Conservation (phyloP, 441 rosid genomes). For the Brassica balearica region DNA sequence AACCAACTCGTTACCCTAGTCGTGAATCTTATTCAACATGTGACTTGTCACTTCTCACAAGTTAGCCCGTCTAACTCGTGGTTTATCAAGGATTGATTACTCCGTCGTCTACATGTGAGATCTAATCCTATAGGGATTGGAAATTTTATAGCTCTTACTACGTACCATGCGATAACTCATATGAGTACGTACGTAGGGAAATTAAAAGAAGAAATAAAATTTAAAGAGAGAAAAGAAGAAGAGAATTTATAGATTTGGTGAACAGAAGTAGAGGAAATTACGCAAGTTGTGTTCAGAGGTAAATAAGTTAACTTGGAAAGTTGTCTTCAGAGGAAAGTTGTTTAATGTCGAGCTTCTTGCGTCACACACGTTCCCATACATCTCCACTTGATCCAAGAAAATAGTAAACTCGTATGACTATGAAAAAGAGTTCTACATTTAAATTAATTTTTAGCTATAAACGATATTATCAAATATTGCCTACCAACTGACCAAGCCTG, state of each 20-base stretch:
- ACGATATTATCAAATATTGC: neutral
- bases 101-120: slow-evolving; percentile 16
- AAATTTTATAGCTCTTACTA: neutral
- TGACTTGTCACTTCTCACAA: neutral
- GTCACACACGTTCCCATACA: slow-evolving; percentile 37
- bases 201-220: neutral
- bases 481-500: neutral
- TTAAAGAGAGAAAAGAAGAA: neutral
- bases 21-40: neutral
- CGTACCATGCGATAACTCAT: neutral
- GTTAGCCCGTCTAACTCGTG: slow-evolving; percentile 8
- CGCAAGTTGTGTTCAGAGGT: slow-evolving; percentile 19
- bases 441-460: neutral
- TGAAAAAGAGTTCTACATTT: slow-evolving; percentile 5
- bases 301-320: slow-evolving; percentile 36
- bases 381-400: slow-evolving; percentile 40
- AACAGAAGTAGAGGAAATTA: neutral
- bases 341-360: slow-evolving; percentile 29
- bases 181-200: neutral
- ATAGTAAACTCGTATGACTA: slow-evolving; percentile 24
- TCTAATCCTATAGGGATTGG: neutral
- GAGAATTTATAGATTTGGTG: neutral
- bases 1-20: slow-evolving; percentile 4
- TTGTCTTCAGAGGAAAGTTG: slow-evolving; percentile 32
- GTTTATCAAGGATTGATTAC: neutral